phyloP scores from a whole-genome alignment of 352 stramenopile species.

The Phytopythium ostracodes region DNA sequence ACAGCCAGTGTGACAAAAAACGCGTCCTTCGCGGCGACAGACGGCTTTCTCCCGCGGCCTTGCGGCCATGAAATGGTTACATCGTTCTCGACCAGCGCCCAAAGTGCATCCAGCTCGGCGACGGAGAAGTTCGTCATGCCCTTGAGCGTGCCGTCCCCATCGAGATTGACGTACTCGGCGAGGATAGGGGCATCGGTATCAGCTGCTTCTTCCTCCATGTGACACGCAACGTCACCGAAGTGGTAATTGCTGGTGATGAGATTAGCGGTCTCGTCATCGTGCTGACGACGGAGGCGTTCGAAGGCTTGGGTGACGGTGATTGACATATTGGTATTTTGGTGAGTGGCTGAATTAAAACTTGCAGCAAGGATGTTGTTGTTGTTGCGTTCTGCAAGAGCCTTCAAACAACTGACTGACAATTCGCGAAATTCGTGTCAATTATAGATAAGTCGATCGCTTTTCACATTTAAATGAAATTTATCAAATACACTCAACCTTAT shows the following conservation, averaged over 20 bases:
- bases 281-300: slow-evolving; percentile 8
- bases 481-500: neutral
- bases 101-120: slow-evolving; percentile 1
- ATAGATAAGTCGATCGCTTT: no score
- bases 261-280: slow-evolving; percentile 9
- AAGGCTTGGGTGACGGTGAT: slow-evolving; percentile 1
- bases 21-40: neutral
- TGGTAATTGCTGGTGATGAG: slow-evolving; percentile 6
- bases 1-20: neutral
- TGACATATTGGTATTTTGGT: slow-evolving; percentile 8
- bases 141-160: slow-evolving; percentile 9
- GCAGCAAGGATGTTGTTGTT: neutral
- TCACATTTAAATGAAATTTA: neutral
- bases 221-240: slow-evolving; percentile 11
- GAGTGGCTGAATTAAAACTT: neutral
- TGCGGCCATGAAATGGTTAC: neutral
- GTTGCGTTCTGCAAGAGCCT: no score
- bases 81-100: neutral
- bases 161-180: slow-evolving; percentile 5
- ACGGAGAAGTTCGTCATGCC: slow-evolving; percentile 10
- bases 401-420: no score
- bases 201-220: slow-evolving; percentile 8
- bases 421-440: no score
- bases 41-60: neutral
- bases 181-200: slow-evolving; percentile 4